Evolutionary conservation across 202 grass and related monocot genomes (phyloP), one percentile per base, ranked within the genome.

Genomic region (Bolboschoenoplectus hybrid): DNA sequence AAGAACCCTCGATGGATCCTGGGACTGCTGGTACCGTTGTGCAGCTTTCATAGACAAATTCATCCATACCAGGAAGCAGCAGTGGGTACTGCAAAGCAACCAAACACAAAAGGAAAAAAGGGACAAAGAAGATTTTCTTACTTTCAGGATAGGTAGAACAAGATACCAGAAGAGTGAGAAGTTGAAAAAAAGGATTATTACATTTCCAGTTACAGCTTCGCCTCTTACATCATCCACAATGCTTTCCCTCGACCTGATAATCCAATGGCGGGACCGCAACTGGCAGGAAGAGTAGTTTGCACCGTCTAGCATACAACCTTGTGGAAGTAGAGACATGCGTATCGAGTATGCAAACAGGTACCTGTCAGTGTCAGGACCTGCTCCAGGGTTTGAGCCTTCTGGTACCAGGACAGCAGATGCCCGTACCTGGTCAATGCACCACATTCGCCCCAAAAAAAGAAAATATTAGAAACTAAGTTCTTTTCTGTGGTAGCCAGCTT

Each of bases 1-100:
- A 90, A 38, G 97, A 97, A 12, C 97, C 97, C 55, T 94, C 92
- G 17, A 99, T 87, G 67, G 92, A 97, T 89, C 97, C 97, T 74
- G 88, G 88, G 58, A 56, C 78, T 63, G 39, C 73, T 0, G 88
- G 80, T 72, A 99, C n/a, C 1, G 83, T 81, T 7, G 86, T 75
- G 86, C 93, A 94, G 84, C 97, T 99, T 82, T 99, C 90, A 8
- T 94, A 99, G 40, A 99, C 90, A 87, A 97, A 99, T 87, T 99
- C 97, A 77, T 91, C 90, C 86, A 73, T 43, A 9, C 86, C 89
- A 81, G 93, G 89, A 66, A 84, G 81, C 57, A 99, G 75, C 60
- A 90, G 79, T 10, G 97, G 97, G 88, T 87, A 94, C 97, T 99
- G 93, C 61, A 94, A 47, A 86, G 35, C 32, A 83, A n/a, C 36